A percentile compares a stretch with the other conserved stretches of the same genome.
phyloP scores from a whole-genome alignment of 148 eudicot genomes.

The Arbutus unedo region DNA sequence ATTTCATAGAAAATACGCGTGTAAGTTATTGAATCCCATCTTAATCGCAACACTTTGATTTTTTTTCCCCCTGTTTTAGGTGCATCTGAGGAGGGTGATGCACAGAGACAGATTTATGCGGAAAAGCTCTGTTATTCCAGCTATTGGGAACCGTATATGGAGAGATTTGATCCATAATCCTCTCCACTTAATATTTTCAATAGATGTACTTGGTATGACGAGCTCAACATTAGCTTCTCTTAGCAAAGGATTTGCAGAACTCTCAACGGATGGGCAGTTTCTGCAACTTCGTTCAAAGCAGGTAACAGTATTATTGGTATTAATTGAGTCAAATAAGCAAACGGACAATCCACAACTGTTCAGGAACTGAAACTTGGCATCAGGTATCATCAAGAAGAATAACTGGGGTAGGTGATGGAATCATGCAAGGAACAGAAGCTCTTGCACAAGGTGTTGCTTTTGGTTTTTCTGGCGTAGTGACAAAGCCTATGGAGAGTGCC shows the following conservation, averaged over 20 bases:
- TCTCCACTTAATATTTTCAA: constrained; percentile 83
- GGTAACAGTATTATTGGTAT: constrained; percentile 34
- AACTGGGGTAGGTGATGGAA: constrained; percentile 94
- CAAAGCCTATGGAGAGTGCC: constrained; percentile 93
- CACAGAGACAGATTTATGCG: constrained; percentile 94
- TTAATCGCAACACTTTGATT: constrained; percentile 13
- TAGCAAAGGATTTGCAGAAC: constrained; percentile 96
- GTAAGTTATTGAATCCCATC: background rate
- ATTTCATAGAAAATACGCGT: background rate
- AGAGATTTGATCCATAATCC: constrained; percentile 97
- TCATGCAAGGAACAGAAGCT: constrained; percentile 98
- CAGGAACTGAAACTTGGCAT: constrained; percentile 14
- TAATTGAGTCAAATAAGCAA: background rate
- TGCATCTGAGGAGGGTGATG: constrained; percentile 88
- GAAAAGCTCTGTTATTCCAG: constrained; percentile 88
- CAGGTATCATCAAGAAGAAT: constrained; percentile 95
- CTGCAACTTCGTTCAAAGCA: constrained; percentile 92
- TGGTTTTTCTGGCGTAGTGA: constrained; percentile 95
- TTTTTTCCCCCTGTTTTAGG: constrained; percentile 37
- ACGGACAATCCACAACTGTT: background rate
- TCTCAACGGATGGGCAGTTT: constrained; percentile 99
- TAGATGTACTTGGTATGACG: constrained; percentile 96
- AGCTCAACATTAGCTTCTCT: constrained; percentile 96
- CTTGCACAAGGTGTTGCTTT: constrained; percentile 98
- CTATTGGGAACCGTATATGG: constrained; percentile 82